Evolutionary conservation across 2,329 filamentous ascomycete species (phyloP).

Genomic region (Simplicillium aogashimaense): DNA sequence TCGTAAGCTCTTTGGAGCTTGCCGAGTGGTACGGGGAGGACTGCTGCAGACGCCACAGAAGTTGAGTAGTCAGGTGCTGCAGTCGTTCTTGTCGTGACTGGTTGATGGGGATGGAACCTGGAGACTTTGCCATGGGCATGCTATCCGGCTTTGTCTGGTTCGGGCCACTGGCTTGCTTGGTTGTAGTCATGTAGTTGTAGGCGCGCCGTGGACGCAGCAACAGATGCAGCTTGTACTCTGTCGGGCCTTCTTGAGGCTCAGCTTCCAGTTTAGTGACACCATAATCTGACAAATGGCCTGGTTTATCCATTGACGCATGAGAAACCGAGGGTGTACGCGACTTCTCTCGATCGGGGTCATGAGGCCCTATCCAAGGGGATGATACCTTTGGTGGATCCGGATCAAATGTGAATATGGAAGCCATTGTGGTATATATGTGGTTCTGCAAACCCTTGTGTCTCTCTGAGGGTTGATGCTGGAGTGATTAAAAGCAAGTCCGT

Average conservation of each 20-base stretch:
- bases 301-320: constrained; percentile 3
- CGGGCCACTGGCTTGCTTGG: constrained; percentile 2
- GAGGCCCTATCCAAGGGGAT: constrained; percentile 74
- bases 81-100: constrained; percentile 75
- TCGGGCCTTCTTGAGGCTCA: constrained; percentile 88
- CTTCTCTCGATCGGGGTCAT: constrained; percentile 19
- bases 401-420: constrained; percentile 93
- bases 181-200: constrained; percentile 63
- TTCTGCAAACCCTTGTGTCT: too few relatives aligned
- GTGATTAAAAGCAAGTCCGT: too few relatives aligned
- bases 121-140: constrained; percentile 3
- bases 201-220: constrained; percentile 68
- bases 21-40: constrained; percentile 85
- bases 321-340: not conserved
- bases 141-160: not conserved
- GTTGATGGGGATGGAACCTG: constrained; percentile 17
- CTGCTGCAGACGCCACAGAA: constrained; percentile 91
- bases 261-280: constrained; percentile 70
- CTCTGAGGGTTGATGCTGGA: too few relatives aligned
- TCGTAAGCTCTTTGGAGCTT: constrained; percentile 61
- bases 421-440: constrained; percentile 42
- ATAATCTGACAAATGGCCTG: constrained; percentile 46
- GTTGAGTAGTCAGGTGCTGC: constrained; percentile 86
- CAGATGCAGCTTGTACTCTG: constrained; percentile 93
- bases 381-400: constrained; percentile 78